These are phyloP conservation scores for Boletus eberwhitei DNA, from an alignment of 768 basidiomycete species.

Conservation along the genomic window DNA sequence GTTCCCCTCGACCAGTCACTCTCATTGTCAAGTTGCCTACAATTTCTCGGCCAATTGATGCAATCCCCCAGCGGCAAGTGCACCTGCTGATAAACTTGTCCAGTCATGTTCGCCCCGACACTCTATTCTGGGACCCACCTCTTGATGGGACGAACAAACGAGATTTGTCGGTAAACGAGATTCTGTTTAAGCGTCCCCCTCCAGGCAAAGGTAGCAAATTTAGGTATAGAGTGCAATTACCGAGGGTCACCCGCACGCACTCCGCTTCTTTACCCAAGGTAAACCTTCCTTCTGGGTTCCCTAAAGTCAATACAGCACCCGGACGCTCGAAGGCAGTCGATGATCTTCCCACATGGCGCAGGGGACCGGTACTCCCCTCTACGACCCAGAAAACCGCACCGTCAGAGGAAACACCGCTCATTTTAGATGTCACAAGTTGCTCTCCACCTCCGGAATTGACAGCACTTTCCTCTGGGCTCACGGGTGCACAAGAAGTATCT, in stretches of 20 bases:
- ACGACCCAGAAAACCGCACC: conserved; percentile 4
- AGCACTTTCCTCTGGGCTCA: conserved; percentile 22
- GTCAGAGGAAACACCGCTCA: conserved; percentile 14
- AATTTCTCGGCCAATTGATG: conserved; percentile 39
- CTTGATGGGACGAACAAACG: conserved; percentile 59
- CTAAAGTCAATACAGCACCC: conserved; percentile 12
- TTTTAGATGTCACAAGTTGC: conserved; percentile 56
- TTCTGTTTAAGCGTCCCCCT: conserved; percentile 52
- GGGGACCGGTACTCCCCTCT: conserved; percentile 22
- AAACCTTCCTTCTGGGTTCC: conserved; percentile 34
- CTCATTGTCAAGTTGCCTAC: conserved; percentile 50
- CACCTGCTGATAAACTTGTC: conserved; percentile 39
- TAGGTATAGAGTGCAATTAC: conserved; percentile 37
- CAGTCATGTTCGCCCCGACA: conserved; percentile 52
- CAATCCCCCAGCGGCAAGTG: conserved; percentile 48
- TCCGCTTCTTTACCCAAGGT: conserved; percentile 32
- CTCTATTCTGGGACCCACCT: conserved; percentile 70
- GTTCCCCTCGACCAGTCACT: conserved; percentile 41
- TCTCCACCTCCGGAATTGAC: conserved; percentile 59
- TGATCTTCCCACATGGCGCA: conserved; percentile 40
- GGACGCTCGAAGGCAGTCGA: conserved; percentile 35
- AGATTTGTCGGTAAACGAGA: conserved; percentile 62
- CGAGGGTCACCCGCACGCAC: conserved; percentile 16
- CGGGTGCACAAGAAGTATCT: conserved; percentile 35
- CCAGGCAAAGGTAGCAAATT: conserved; percentile 30